phyloP scores from a whole-genome alignment of 768 basidiomycete species.

The Chiua virens region DNA sequence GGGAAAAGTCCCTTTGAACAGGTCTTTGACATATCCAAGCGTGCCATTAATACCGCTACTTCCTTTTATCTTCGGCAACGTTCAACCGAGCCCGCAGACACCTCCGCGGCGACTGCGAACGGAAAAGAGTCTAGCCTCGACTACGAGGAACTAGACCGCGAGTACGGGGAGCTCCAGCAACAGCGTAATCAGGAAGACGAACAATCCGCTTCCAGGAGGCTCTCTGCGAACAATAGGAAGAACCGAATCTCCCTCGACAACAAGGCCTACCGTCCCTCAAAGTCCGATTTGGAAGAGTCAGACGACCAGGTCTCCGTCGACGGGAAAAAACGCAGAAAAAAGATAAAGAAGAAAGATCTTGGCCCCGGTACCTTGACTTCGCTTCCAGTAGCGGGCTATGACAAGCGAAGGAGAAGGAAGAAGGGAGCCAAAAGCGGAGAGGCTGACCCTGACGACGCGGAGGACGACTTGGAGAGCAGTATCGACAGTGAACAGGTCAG shows the following conservation, averaged over 20 bases:
- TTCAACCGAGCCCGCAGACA: conserved; percentile 52
- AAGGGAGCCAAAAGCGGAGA: conserved; percentile 43
- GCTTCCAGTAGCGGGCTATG: conserved; percentile 66
- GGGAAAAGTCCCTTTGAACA: conserved; percentile 71
- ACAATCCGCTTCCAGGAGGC: conserved; percentile 33
- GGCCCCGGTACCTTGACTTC: conserved; percentile 58
- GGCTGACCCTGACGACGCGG: conserved; percentile 37
- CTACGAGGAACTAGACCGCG: conserved; percentile 74
- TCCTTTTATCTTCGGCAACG: conserved; percentile 64
- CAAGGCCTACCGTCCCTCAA: conserved; percentile 74
- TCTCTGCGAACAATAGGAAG: conserved; percentile 42
- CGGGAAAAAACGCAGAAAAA: conserved; percentile 51
- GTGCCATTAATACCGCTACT: conserved; percentile 52
- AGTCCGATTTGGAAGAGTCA: conserved; percentile 64
- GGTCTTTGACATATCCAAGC: conserved; percentile 55
- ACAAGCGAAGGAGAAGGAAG: conserved; percentile 59
- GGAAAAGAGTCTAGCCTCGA: conserved; percentile 61
- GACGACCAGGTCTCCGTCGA: conserved; percentile 59
- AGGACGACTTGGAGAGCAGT: conserved; percentile 48
- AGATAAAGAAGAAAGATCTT: conserved; percentile 50
- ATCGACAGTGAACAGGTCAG: conserved; percentile 43
- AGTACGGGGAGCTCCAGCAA: conserved; percentile 44
- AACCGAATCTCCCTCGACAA: conserved; percentile 74
- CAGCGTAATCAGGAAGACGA: conserved; percentile 25
- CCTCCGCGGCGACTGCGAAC: conserved; percentile 39